Conservation (phyloP, 495 filamentous ascomycete genomes). For the Hypomontagnella monticulosa region DNA sequence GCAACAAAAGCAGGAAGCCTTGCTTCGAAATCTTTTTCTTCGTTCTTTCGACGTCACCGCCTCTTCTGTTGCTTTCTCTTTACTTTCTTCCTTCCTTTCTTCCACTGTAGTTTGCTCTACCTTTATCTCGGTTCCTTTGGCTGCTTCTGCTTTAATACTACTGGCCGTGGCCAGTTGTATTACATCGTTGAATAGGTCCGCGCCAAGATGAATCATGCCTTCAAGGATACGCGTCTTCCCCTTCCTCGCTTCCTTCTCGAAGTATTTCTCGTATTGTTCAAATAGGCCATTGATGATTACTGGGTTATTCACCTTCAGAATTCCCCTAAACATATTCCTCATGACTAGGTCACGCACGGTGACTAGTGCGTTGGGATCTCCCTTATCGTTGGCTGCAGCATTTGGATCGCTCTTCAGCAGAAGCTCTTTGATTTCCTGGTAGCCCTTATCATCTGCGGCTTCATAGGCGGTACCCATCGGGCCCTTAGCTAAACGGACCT, state of each 20-base stretch:
- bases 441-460: neutral
- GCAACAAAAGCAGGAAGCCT: too few relatives aligned
- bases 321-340: too few relatives aligned
- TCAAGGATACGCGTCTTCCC: neutral
- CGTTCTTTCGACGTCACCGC: too few relatives aligned
- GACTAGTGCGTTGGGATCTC: neutral
- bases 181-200: constrained; percentile 3
- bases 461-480: constrained; percentile 14
- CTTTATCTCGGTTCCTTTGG: neutral
- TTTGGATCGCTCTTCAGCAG: constrained; percentile 3
- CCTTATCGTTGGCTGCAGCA: neutral
- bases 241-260: neutral
- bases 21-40: too few relatives aligned
- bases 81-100: neutral
- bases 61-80: too few relatives aligned
- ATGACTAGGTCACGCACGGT: too few relatives aligned
- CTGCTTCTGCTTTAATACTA: neutral
- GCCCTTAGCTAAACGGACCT: constrained; percentile 1
- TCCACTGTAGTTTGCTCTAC: neutral
- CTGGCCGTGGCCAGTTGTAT: neutral
- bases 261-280: neutral
- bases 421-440: constrained; percentile 4
- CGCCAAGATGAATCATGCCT: neutral
- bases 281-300: neutral
- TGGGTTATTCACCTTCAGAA: neutral